These are phyloP conservation scores for Magnusiomyces suaveolens DNA, from an alignment of 1,139 yeast genomes.

Conservation along the genomic window DNA sequence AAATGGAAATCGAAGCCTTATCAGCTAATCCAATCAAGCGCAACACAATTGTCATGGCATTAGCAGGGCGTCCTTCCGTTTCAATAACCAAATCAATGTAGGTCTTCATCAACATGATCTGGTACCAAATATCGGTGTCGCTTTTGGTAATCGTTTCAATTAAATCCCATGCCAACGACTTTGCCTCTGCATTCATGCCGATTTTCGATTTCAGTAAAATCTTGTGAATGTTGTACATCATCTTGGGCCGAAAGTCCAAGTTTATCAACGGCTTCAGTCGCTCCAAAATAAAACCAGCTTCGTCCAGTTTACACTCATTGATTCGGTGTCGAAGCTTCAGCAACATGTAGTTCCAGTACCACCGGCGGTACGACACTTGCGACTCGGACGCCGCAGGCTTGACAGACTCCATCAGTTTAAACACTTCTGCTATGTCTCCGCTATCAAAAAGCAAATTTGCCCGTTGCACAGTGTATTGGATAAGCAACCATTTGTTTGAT, in stretches of 20 bases:
- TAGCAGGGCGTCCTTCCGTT: conserved; percentile 17
- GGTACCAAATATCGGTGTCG: conserved; percentile 21
- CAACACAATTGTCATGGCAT: conserved; percentile 22
- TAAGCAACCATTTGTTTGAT: conserved; percentile 11
- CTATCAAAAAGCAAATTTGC: conserved; percentile 16
- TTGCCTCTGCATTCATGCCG: conserved; percentile 18
- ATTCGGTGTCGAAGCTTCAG: conserved; percentile 16
- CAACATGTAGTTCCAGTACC: conserved; percentile 20
- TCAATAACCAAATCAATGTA: conserved; percentile 19
- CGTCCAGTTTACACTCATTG: conserved; percentile 15
- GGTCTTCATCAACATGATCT: conserved; percentile 20
- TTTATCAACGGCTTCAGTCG: conserved; percentile 14
- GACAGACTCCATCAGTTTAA: conserved; percentile 15
- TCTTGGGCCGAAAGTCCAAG: conserved; percentile 15
- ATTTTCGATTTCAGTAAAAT: conserved; percentile 17
- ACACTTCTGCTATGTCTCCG: conserved; percentile 18
- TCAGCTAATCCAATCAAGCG: conserved; percentile 21
- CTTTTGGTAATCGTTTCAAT: conserved; percentile 11
- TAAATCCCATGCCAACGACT: conserved; percentile 12
- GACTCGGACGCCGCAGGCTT: conserved; percentile 13
- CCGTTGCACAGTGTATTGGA: conserved; percentile 16
- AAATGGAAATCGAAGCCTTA: conserved; percentile 18
- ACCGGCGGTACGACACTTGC: conserved; percentile 18
- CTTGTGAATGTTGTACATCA: conserved; percentile 7
- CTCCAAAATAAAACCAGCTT: conserved; percentile 17